phyloP scores from a whole-genome alignment of 176 grass and related monocot genomes.

The Oryza glumipatula region DNA sequence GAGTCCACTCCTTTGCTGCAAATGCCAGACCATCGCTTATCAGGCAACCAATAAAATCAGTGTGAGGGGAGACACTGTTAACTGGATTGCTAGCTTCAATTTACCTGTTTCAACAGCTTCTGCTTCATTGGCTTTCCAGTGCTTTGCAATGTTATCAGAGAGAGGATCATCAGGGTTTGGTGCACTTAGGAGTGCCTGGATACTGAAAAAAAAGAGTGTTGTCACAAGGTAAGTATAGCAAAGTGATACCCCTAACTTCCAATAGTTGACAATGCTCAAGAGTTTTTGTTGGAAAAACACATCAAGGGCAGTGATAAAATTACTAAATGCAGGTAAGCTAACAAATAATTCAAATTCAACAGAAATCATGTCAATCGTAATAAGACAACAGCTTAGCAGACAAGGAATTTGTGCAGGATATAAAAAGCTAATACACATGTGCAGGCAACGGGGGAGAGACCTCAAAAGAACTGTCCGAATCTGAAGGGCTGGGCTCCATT shows the following conservation, averaged over 20 bases:
- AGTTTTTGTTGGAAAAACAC: neutral
- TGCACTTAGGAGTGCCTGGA: conserved; percentile 95
- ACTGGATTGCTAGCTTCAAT: neutral
- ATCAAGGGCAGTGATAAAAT: neutral
- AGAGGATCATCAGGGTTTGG: conserved; percentile 98
- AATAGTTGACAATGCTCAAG: neutral
- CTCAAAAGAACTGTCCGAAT: conserved; percentile 91
- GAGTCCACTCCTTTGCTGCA: conserved; percentile 97
- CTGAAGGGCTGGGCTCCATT: conserved; percentile 93
- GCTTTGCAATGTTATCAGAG: conserved; percentile 95
- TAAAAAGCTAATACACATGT: neutral
- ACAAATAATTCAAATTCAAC: conserved; percentile 6
- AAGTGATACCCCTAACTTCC: neutral
- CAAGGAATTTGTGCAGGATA: neutral
- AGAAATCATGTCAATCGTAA: neutral
- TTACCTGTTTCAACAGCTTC: conserved; percentile 99
- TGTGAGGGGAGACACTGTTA: neutral
- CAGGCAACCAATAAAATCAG: neutral
- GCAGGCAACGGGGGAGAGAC: conserved; percentile 26
- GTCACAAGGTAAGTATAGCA: conserved; percentile 9
- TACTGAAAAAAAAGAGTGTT: conserved; percentile 56
- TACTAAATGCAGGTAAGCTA: neutral
- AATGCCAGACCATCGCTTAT: conserved; percentile 20
- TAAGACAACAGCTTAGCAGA: conserved; percentile 3
- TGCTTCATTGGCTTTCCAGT: conserved; percentile 95